Evolutionary conservation across 176 grass and related monocot genomes (phyloP).

Genomic region (Rhynchospora breviuscula): DNA sequence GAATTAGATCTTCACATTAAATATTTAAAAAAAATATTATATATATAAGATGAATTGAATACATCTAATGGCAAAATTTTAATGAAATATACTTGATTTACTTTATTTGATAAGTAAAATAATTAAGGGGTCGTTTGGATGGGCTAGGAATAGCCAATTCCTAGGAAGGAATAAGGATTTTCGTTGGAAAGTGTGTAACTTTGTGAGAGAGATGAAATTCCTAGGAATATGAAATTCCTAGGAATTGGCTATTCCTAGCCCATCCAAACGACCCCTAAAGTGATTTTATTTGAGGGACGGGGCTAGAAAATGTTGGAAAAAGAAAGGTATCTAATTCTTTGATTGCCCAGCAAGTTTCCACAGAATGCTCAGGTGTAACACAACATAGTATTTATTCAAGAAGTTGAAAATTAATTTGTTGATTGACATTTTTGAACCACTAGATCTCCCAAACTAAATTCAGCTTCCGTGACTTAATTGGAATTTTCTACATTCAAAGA

Average conservation of each 20-base stretch:
- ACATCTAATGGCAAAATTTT: neutral
- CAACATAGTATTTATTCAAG: slow-evolving; percentile 11
- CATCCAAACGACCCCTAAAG: no score
- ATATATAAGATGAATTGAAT: neutral
- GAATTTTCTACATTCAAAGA: neutral
- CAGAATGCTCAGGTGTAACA: neutral
- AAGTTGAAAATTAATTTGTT: slow-evolving; percentile 1
- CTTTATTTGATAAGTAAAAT: neutral
- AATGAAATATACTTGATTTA: neutral
- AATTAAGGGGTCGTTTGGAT: no score
- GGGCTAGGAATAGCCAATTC: no score
- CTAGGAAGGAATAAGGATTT: no score
- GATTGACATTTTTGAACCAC: slow-evolving; percentile 14
- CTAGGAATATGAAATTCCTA: no score
- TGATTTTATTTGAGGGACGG: neutral
- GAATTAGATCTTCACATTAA: neutral
- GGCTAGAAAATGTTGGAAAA: neutral
- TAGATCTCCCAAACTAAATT: neutral
- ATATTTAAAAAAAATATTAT: neutral
- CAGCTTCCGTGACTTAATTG: neutral
- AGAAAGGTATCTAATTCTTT: neutral
- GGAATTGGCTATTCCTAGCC: no score
- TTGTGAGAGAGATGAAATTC: no score
- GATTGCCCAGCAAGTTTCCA: neutral
- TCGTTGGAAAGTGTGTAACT: no score